Evolutionary conservation across 1,139 yeast species (phyloP).

Genomic region (Magnusiomyces paraingens): DNA sequence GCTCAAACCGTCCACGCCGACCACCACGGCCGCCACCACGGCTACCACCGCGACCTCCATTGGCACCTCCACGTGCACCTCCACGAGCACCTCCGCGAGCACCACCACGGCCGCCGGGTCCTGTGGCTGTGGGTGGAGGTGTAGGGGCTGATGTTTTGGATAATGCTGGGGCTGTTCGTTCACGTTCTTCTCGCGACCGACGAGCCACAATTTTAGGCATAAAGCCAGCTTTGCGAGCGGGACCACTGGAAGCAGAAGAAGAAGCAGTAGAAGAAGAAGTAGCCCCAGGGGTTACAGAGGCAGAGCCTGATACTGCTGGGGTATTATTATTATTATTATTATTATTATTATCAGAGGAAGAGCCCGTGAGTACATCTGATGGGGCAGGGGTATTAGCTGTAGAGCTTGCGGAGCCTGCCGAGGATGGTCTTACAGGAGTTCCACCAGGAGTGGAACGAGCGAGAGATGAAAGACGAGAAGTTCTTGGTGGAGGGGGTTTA

Average conservation of each 20-base stretch:
- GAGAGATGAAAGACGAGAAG: too few relatives aligned
- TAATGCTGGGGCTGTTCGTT: conserved; percentile 56
- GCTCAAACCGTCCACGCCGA: conserved; percentile 32
- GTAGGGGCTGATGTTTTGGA: conserved; percentile 22
- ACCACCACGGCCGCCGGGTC: conserved; percentile 14
- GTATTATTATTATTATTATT: too few relatives aligned
- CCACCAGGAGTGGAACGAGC: conserved; percentile 13
- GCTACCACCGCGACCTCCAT: conserved; percentile 15
- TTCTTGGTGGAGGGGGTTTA: conserved; percentile 13
- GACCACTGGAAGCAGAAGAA: too few relatives aligned
- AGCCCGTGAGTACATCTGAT: too few relatives aligned
- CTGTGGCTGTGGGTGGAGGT: conserved; percentile 29
- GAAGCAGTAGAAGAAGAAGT: too few relatives aligned
- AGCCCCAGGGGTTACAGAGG: background rate
- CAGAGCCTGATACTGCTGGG: too few relatives aligned
- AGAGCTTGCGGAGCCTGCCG: conserved; percentile 1
- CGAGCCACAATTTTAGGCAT: conserved; percentile 80
- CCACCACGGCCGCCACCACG: conserved; percentile 27
- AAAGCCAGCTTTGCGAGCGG: conserved; percentile 51
- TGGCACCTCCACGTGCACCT: conserved; percentile 4
- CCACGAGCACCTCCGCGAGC: conserved; percentile 21
- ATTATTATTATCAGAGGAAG: too few relatives aligned
- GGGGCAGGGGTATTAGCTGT: background rate
- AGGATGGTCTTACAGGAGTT: background rate
- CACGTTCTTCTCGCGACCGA: conserved; percentile 77